Evolutionary conservation across 2,329 filamentous ascomycete genomes (phyloP).

Genomic region (Alternaria gansuensis): DNA sequence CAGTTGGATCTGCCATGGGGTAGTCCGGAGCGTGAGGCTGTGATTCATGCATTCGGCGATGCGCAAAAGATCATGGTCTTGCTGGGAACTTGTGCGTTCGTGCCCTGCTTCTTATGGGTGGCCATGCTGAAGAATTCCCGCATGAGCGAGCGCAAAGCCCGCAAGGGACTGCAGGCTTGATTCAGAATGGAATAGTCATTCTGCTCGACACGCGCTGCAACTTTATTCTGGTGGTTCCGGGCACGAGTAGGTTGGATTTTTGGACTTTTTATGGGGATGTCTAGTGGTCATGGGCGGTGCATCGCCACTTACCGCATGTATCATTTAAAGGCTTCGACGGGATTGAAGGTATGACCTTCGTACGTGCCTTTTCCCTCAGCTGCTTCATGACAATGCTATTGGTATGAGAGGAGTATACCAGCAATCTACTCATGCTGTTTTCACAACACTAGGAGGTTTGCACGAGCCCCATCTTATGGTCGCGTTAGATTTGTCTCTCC

Average conservation of each 20-base stretch:
- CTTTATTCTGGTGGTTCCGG: neutral
- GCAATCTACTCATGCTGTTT: neutral
- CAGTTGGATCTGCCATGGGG: constrained; percentile 64
- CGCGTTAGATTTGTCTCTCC: no score
- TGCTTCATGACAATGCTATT: neutral
- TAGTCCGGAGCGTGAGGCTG: constrained; percentile 55
- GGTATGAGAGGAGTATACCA: neutral
- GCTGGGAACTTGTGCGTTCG: constrained; percentile 40
- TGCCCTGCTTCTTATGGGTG: constrained; percentile 35
- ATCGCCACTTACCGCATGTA: neutral
- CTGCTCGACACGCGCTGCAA: neutral
- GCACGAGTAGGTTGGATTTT: neutral
- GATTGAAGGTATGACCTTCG: neutral
- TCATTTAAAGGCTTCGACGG: neutral
- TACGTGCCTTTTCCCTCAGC: neutral
- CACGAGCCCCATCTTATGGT: no score
- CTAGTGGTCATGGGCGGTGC: constrained; percentile 1
- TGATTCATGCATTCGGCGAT: constrained; percentile 44
- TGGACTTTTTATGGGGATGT: neutral
- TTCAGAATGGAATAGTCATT: neutral
- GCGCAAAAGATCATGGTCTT: constrained; percentile 46
- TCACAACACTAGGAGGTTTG: no score
- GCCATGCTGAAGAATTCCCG: constrained; percentile 33
- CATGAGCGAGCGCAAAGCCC: constrained; percentile 22
- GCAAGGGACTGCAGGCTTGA: constrained; percentile 25